phyloP scores from a whole-genome alignment of 1,284 basidiomycete species.

The Boletus austroedulis region DNA sequence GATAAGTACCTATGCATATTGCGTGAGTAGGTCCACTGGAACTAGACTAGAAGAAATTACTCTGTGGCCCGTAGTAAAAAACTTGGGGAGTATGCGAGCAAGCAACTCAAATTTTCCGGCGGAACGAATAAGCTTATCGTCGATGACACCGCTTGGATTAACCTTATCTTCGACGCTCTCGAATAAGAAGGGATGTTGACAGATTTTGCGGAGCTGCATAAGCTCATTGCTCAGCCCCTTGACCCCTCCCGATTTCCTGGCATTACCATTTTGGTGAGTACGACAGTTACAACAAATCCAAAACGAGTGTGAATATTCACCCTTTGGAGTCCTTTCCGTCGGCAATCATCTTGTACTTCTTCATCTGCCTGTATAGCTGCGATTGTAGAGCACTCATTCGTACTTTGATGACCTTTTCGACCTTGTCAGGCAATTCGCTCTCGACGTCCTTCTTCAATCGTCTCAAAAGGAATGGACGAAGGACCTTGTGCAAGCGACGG shows the following conservation, averaged over 20 bases:
- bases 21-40: not conserved
- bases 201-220: slow-evolving; percentile 99
- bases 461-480: slow-evolving; percentile 94
- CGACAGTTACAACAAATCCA: not conserved
- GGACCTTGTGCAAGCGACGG: slow-evolving; percentile 96
- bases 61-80: slow-evolving; percentile 90
- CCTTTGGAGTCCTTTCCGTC: slow-evolving; percentile 77
- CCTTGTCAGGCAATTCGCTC: slow-evolving; percentile 96
- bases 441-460: slow-evolving; percentile 99
- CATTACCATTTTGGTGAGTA: slow-evolving; percentile 4
- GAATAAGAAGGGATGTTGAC: slow-evolving; percentile 97
- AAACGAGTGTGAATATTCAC: slow-evolving; percentile 31
- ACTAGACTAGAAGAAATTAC: slow-evolving; percentile 42
- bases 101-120: slow-evolving; percentile 97
- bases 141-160: slow-evolving; percentile 77
- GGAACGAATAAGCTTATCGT: slow-evolving; percentile 84
- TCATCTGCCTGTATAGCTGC: slow-evolving; percentile 97
- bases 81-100: slow-evolving; percentile 90
- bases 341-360: slow-evolving; percentile 96
- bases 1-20: slow-evolving; percentile 77
- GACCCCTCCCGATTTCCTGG: slow-evolving; percentile 70
- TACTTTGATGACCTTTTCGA: slow-evolving; percentile 99
- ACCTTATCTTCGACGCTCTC: slow-evolving; percentile 93
- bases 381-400: slow-evolving; percentile 94
- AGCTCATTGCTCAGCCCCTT: slow-evolving; percentile 95